Conservation (phyloP, 2,329 filamentous ascomycete genomes). For the Karstenula rhodostoma region DNA sequence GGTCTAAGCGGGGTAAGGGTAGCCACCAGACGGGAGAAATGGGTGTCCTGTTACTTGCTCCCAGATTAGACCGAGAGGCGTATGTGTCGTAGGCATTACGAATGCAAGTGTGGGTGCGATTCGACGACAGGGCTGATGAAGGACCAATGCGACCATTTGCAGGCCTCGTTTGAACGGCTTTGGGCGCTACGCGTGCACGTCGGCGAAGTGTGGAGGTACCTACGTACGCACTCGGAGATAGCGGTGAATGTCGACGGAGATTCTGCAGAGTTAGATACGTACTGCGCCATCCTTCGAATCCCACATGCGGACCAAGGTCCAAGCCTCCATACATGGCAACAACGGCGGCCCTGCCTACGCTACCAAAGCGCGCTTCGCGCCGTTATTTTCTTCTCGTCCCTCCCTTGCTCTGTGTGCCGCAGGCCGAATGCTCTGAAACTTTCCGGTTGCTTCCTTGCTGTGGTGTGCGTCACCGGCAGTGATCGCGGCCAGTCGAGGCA, state of each 20-base stretch:
- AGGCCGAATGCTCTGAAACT: not conserved
- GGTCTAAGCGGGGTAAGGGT: not conserved
- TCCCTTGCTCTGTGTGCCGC: constrained; percentile 3
- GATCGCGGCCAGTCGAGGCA: constrained; percentile 1
- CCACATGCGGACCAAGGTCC: not conserved
- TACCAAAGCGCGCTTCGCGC: constrained; percentile 3
- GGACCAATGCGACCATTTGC: not conserved
- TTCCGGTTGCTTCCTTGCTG: constrained; percentile 7
- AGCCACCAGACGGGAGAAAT: constrained; percentile 5
- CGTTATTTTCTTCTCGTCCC: not conserved
- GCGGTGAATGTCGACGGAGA: not conserved
- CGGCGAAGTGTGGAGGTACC: not conserved
- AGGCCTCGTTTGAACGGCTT: not conserved
- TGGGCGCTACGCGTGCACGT: not conserved
- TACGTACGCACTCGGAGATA: too few relatives aligned
- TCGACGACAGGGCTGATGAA: constrained; percentile 1
- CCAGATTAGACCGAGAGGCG: not conserved
- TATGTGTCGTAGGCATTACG: not conserved
- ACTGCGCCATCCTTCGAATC: not conserved
- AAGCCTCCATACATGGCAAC: not conserved
- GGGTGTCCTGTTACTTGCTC: not conserved
- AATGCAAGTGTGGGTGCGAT: not conserved
- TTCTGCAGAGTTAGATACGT: not conserved
- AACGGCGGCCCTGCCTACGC: not conserved
- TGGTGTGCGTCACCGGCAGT: constrained; percentile 2